Evolutionary conservation across 2,329 filamentous ascomycete species (phyloP).

Genomic region (Penicillium sp.): DNA sequence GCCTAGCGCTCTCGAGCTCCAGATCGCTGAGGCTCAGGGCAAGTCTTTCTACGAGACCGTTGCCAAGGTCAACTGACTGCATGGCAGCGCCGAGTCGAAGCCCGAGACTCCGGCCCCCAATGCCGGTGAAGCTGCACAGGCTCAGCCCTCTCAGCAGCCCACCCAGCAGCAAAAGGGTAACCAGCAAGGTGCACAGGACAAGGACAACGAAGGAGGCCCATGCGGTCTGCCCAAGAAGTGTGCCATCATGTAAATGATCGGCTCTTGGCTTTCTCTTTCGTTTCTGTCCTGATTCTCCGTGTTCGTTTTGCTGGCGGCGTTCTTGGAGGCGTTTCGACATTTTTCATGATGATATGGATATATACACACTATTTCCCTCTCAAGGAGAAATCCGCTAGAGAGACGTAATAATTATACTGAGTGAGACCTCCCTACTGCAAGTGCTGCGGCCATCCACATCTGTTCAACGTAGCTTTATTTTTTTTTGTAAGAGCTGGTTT

Average conservation of each 20-base stretch:
- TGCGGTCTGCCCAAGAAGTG: slow-evolving; percentile 76
- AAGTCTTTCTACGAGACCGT: slow-evolving; percentile 75
- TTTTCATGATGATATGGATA: slow-evolving; percentile 10
- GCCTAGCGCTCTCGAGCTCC: slow-evolving; percentile 67
- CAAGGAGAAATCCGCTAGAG: background rate
- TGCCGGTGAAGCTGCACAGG: slow-evolving; percentile 18
- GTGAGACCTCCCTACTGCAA: background rate
- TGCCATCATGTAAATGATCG: slow-evolving; percentile 52
- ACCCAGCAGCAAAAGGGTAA: slow-evolving; percentile 24
- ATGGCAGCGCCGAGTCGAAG: slow-evolving; percentile 48
- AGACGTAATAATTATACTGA: slow-evolving; percentile 1
- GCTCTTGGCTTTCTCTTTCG: slow-evolving; percentile 9
- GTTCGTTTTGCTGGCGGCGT: slow-evolving; percentile 11
- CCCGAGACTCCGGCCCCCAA: slow-evolving; percentile 24
- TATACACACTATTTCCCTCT: slow-evolving; percentile 1
- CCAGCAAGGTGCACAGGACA: slow-evolving; percentile 39
- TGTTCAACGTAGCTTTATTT: no score
- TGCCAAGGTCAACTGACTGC: slow-evolving; percentile 73
- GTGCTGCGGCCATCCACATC: no score
- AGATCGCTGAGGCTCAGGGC: slow-evolving; percentile 76
- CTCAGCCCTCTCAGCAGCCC: slow-evolving; percentile 20
- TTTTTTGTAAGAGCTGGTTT: no score
- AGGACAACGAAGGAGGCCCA: slow-evolving; percentile 53
- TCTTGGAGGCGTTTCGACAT: slow-evolving; percentile 8
- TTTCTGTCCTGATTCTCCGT: slow-evolving; percentile 2